A percentile compares a stretch with the other conserved stretches of the same genome.
Evolutionary conservation across 192 early-diverging fungal species (phyloP).

Genomic region (Jimgerdemannia flammicorona): DNA sequence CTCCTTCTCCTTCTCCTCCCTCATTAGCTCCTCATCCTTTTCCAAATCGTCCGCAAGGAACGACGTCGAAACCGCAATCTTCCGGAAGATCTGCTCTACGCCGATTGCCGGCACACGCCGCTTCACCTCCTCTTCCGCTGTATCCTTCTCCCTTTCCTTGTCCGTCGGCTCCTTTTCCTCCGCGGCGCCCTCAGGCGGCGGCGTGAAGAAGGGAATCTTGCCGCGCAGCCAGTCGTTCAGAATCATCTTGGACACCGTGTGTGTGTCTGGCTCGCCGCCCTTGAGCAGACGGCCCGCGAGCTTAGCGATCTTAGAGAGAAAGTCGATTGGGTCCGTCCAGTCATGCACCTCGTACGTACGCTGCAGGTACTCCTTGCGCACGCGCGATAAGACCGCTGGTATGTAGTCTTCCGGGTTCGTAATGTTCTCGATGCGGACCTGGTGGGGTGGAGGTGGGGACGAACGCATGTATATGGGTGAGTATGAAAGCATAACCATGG

Average conservation of each 20-base stretch:
- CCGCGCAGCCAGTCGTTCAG: constrained; percentile 99
- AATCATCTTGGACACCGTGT: constrained; percentile 92
- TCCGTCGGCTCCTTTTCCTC: constrained; percentile 7
- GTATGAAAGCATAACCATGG: no score
- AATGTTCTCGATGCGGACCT: constrained; percentile 84
- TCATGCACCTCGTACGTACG: constrained; percentile 87
- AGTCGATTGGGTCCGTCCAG: constrained; percentile 88
- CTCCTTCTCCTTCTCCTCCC: constrained; percentile 38
- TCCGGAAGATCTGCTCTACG: constrained; percentile 87
- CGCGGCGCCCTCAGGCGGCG: constrained; percentile 61
- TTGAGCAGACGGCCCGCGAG: constrained; percentile 90
- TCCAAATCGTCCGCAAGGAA: constrained; percentile 84
- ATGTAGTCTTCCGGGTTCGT: constrained; percentile 88
- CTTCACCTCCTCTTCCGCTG: constrained; percentile 18
- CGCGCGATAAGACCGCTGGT: constrained; percentile 73
- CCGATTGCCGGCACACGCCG: constrained; percentile 25
- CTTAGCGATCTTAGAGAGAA: constrained; percentile 84
- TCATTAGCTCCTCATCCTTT: constrained; percentile 46
- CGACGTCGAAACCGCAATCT: constrained; percentile 84
- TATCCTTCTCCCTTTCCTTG: constrained; percentile 15
- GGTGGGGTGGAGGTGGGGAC: background rate
- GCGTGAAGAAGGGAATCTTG: constrained; percentile 91
- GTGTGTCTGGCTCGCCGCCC: constrained; percentile 93
- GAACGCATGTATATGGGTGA: background rate
- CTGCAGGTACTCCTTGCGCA: constrained; percentile 86